Conservation (phyloP, 768 basidiomycete species). For the Lentinula sp. region DNA sequence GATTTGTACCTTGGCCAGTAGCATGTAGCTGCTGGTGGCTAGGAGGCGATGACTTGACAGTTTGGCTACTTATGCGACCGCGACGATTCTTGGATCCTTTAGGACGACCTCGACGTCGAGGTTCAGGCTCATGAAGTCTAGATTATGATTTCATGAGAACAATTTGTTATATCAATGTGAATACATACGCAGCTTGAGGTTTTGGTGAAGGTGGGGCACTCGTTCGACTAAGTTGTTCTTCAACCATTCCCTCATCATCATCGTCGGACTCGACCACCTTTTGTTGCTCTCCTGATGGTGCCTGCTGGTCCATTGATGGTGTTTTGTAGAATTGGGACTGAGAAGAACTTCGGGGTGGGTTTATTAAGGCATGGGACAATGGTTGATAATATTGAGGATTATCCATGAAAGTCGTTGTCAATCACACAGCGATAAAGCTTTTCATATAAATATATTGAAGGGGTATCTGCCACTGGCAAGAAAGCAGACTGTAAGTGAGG, state of each 20-base stretch:
- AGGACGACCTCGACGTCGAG: constrained; percentile 72
- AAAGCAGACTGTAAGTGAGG: not conserved
- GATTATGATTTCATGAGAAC: not conserved
- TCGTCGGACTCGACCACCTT: constrained; percentile 62
- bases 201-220: constrained; percentile 31
- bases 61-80: constrained; percentile 26
- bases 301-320: constrained; percentile 42
- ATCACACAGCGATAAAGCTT: not conserved
- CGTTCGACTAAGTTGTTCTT: constrained; percentile 52
- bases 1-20: constrained; percentile 5
- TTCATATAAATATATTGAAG: not conserved
- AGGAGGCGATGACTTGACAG: not conserved
- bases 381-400: constrained; percentile 80
- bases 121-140: constrained; percentile 25
- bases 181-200: constrained; percentile 14
- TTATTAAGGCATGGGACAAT: constrained; percentile 63
- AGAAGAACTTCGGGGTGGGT: constrained; percentile 37
- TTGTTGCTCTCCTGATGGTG: constrained; percentile 43
- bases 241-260: constrained; percentile 70
- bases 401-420: constrained; percentile 33
- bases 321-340: constrained; percentile 9
- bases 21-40: not conserved
- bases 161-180: not conserved
- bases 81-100: constrained; percentile 75
- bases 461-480: not conserved